Base-by-base conservation (phyloP, 371 early-diverging fungal genomes). In the Mortierella sp. region DNA sequence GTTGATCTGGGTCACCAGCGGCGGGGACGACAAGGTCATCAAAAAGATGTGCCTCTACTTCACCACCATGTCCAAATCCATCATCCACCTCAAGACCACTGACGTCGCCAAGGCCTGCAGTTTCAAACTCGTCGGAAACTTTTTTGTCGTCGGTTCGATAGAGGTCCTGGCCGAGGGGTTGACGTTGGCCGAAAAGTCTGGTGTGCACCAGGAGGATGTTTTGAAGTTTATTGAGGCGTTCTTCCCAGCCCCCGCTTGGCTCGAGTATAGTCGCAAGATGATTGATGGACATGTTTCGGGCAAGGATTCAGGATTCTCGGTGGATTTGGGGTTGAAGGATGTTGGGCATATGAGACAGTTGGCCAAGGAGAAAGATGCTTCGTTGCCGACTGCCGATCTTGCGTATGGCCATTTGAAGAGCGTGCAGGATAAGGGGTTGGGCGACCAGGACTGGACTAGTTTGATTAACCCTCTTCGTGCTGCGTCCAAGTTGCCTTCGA, bases 61-160 rank as follows among this genome's bases (percentile, higher is more conserved):
- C 79, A 86, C 80, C 4, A 86, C 83, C 12, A 86, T 86, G 87
- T 86, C 87, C 60, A 82, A 82, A 73, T 72, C 71, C 35, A 86
- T 86, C 49, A 86, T 86, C 60, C 83, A 86, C 35, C 87, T 82
- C 78, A 76, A 77, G 48, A 86, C 87, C 12, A 79, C 89, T 0
- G 88, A 93, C 71, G 88, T 89, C 0, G 82, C 80, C 21, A 75
- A 82, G 5, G 92, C 93, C 2, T 89, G 92, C 8, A 86, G 84
- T 6, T 89, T 93, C 74, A 95, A 96, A 79, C 88, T 96, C 10
- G 88, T 92, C 24, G 95, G 95, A 56, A 96, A 96, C 78, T 95
- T 92, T 70, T 89, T 95, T 73, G 87, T 96, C 10, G 90, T 90
- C 0, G 83, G 92, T 1, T 74, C 91, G 5, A 88, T 95, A 48